Percentiles rank a stretch among this genome's conserved stretches.
Conservation (phyloP, 495 filamentous ascomycete genomes). For the Sabuloglossum arenarium region DNA sequence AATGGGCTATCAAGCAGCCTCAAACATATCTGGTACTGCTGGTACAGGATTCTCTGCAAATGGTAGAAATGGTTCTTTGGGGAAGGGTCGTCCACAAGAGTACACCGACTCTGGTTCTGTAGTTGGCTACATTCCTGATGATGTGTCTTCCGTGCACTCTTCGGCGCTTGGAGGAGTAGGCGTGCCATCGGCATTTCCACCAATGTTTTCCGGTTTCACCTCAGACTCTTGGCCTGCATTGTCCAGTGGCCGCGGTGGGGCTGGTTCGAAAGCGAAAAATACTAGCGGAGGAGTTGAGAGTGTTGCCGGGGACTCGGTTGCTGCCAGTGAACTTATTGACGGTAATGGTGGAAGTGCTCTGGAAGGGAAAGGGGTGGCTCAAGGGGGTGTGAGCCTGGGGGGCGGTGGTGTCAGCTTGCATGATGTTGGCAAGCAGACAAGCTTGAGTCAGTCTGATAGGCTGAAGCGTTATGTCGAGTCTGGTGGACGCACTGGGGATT, state of each 20-base stretch:
- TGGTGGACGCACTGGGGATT: constrained; percentile 34
- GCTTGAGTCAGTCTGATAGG: constrained; percentile 68
- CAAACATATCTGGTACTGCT: constrained; percentile 26
- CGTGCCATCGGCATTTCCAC: constrained; percentile 63
- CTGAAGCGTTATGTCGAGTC: constrained; percentile 79
- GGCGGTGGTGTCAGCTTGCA: constrained; percentile 63
- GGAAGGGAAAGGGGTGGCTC: constrained; percentile 51
- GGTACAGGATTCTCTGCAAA: constrained; percentile 12
- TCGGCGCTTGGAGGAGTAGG: constrained; percentile 73
- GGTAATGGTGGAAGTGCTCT: constrained; percentile 41
- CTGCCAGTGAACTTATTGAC: constrained; percentile 73
- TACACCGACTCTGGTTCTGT: constrained; percentile 74
- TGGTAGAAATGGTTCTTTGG: constrained; percentile 31
- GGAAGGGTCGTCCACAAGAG: constrained; percentile 35
- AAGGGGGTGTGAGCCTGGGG: constrained; percentile 68
- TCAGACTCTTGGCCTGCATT: constrained; percentile 75
- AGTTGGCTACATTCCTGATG: constrained; percentile 86
- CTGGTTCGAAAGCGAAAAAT: constrained; percentile 35
- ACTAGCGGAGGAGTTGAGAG: constrained; percentile 42
- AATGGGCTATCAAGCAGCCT: constrained; percentile 55
- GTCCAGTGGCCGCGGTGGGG: constrained; percentile 24
- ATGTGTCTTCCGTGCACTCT: constrained; percentile 89
- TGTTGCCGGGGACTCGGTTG: constrained; percentile 75
- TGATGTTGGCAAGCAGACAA: constrained; percentile 52
- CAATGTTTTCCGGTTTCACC: constrained; percentile 86